Base-by-base conservation (phyloP, 768 basidiomycete species). In the Calocera viscosa region DNA sequence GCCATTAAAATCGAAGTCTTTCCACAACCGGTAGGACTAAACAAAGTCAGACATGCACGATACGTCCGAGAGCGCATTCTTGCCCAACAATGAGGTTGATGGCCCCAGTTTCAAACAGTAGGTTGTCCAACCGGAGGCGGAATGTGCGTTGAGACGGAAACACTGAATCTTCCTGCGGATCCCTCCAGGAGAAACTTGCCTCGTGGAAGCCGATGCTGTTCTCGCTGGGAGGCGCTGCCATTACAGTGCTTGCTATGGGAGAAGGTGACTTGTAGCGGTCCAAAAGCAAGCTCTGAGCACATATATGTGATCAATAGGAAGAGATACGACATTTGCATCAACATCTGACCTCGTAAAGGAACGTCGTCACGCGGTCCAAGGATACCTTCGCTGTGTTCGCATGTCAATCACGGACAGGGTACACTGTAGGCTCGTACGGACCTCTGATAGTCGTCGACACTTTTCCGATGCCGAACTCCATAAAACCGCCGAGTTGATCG, bases 151-250 rank as follows among this genome's bases (percentile, higher is more conserved):
- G 74, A 71, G 86, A 85, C 40, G 86, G 75, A 11, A 87, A 80
- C 63, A 86, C 75, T 12, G 34, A 22, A 41, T 53, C 41, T 12
- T 33, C 41, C 35, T 67, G 67, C 28, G 70, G 85, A 68, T 87
- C 87, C 64, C 85, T 77, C 87, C 87, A 89, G 0, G 80, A 75
- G 71, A 79, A 67, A 76, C 70, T 77, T 0, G 84, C 78, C 67
- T 85, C 75, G 1, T 65, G 64, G 67, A 72, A 72, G 7, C 68
- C 67, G 47, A 72, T 68, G 14, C 64, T 41, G n/a, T 64, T 64
- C 33, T 64, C 65, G 41, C 69, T n/a, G 64, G 65, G 26, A 33
- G 69, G 68, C n/a, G 68, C 63, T 11, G 63, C 22, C 53, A 67
- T 32, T 65, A 66, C 32, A 17, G 65, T 38, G 19, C 66, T 60